Conservation (phyloP, 2,329 filamentous ascomycete genomes). For the Arachnomyces sp. region DNA sequence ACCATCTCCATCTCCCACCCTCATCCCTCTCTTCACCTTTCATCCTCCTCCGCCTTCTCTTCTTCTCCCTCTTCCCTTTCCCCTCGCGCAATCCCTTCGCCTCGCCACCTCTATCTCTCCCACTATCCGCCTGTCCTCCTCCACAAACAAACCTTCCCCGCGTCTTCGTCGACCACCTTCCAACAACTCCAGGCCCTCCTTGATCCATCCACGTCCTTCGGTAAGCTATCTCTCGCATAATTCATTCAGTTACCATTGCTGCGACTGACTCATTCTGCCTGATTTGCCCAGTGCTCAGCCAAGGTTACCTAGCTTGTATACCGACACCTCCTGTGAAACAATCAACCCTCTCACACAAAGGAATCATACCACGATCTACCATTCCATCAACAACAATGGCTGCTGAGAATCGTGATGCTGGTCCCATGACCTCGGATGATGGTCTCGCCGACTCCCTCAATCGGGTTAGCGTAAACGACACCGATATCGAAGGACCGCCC, state of each 20-base stretch:
- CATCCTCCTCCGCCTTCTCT: slow-evolving; percentile 18
- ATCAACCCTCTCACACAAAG: not conserved
- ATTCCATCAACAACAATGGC: slow-evolving; percentile 49
- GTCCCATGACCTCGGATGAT: slow-evolving; percentile 51
- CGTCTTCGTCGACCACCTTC: slow-evolving; percentile 9
- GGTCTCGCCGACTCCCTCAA: slow-evolving; percentile 56
- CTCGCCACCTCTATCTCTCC: slow-evolving; percentile 8
- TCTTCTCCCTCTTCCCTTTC: slow-evolving; percentile 15
- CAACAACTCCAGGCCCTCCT: slow-evolving; percentile 13
- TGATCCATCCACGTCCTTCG: slow-evolving; percentile 1
- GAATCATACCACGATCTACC: not conserved
- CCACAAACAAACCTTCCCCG: slow-evolving; percentile 3
- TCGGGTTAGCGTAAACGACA: slow-evolving; percentile 59
- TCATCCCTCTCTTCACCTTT: slow-evolving; percentile 12
- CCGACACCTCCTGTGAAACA: not conserved
- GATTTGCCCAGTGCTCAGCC: too few species aligned
- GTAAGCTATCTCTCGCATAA: not conserved
- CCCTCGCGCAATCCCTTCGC: slow-evolving; percentile 15
- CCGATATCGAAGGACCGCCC: slow-evolving; percentile 68
- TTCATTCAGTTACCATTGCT: not conserved
- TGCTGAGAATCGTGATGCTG: slow-evolving; percentile 48
- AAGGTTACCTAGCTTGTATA: too few species aligned
- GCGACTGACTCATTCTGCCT: not conserved
- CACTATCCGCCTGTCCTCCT: too few species aligned
- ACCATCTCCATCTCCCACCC: slow-evolving; percentile 11